phyloP scores from a whole-genome alignment of 331 rosid genomes.

The Stylosanthes scabra region DNA sequence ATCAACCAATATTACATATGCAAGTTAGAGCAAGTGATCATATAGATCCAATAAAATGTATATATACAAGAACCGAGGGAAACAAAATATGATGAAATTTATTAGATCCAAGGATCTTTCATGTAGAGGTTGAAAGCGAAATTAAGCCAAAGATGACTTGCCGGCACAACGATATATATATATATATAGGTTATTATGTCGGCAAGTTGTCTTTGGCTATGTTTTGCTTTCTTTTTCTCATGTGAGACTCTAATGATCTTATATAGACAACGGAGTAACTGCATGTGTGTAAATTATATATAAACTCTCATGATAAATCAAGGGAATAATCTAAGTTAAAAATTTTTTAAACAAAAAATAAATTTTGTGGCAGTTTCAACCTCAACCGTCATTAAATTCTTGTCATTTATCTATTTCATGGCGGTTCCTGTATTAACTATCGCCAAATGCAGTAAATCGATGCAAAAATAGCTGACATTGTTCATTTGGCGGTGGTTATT shows the following conservation, averaged over 20 bases:
- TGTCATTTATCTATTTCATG: too few species aligned
- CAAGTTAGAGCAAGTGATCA: background rate
- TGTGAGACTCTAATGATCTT: slow-evolving; percentile 42
- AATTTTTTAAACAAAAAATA: too few species aligned
- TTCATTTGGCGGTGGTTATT: too few species aligned
- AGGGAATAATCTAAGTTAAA: too few species aligned
- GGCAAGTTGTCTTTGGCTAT: slow-evolving; percentile 56
- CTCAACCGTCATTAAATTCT: too few species aligned
- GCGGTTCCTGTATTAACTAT: too few species aligned
- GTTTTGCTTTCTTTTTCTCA: slow-evolving; percentile 47
- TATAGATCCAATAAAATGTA: background rate
- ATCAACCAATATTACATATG: background rate
- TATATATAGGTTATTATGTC: background rate
- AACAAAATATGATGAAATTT: background rate
- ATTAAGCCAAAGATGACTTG: slow-evolving; percentile 84
- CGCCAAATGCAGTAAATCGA: too few species aligned
- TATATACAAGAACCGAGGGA: background rate
- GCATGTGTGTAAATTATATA: too few species aligned
- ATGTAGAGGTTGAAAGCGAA: slow-evolving; percentile 50
- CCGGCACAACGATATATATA: slow-evolving; percentile 36
- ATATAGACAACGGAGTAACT: too few species aligned
- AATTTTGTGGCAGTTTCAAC: too few species aligned
- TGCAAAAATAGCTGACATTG: too few species aligned
- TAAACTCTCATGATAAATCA: too few species aligned
- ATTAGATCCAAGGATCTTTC: slow-evolving; percentile 41